Base-by-base conservation (phyloP, 768 basidiomycete species). In the Calocera viscosa region DNA sequence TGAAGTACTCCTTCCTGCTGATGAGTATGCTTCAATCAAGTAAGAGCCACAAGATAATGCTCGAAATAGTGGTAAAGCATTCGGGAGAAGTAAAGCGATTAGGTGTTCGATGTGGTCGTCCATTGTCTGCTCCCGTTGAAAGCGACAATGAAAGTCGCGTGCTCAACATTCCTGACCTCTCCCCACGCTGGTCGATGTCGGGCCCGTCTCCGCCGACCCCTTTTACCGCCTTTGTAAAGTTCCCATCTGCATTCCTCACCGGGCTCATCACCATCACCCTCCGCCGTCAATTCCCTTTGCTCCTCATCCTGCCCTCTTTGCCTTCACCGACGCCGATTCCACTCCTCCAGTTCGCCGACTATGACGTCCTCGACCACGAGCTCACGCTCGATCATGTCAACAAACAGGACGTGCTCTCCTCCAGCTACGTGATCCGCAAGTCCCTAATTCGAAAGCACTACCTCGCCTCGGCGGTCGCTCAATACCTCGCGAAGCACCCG, bases 361-460 rank as follows among this genome's bases (percentile, higher is more conserved):
- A 47, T 47, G 43, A 47, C 43, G 8, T 47, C 8, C 43, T 47
- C 43, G 24, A 47, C 43, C 43, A 47, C 24, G 5, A 7, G 5
- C 43, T 47, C 43, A 47, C 43, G 5, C 43, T 47, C 24, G 16
- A 17, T 19, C 43, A 47, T 7, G 43, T 19, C 8, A 7, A 19
- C 43, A 7, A 5, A 49, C 19, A 30, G 14, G 43, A 19, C n/a
- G 69, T 76, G 39, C 81, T 94, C 35, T 83, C 91, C 0, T 94
- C 90, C 10, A 87, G 87, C 38, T 94, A 94, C 73, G 87, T 85
- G 16, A 92, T 94, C 73, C 84, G 94, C 68, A 96, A 98, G 75
- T 87, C 89, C 38, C 81, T 99, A 66, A 98, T 98, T 69, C 84
- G 96, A 66, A 98, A 98, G 75, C 92, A 96, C 73, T 94, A 88